Evolutionary conservation across 2,329 filamentous ascomycete species (phyloP).

Genomic region (Ceratocystis colombiana): DNA sequence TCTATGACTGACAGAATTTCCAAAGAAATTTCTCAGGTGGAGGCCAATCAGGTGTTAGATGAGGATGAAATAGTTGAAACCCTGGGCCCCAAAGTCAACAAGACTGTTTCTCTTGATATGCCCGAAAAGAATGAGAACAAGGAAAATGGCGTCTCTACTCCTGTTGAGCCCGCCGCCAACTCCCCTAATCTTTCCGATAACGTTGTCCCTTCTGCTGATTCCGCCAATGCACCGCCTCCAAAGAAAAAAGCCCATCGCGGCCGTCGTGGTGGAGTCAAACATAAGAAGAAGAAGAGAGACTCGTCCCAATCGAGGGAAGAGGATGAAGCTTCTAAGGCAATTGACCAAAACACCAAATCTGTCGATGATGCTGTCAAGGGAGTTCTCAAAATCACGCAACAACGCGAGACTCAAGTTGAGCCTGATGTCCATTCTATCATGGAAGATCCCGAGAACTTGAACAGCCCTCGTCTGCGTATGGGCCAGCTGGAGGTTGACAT

Average conservation of each 20-base stretch:
- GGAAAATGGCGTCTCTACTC: background rate
- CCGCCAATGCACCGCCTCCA: constrained; percentile 30
- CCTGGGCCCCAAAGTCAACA: background rate
- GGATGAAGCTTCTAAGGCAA: constrained; percentile 31
- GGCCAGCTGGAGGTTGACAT: constrained; percentile 55
- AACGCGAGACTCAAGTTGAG: constrained; percentile 41
- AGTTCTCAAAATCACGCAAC: constrained; percentile 48
- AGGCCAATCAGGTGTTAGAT: background rate
- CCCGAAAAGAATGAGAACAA: constrained; percentile 12
- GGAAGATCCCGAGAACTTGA: constrained; percentile 50
- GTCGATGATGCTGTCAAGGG: constrained; percentile 54
- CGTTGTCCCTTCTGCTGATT: background rate
- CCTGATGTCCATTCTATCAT: constrained; percentile 51
- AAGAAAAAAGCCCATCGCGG: constrained; percentile 61
- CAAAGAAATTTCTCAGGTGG: background rate
- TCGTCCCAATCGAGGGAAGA: constrained; percentile 43
- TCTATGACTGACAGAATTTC: constrained; percentile 12
- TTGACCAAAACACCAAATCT: constrained; percentile 27
- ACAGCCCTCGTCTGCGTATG: constrained; percentile 50
- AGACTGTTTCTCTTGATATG: background rate
- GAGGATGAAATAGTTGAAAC: background rate
- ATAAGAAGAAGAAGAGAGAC: constrained; percentile 48
- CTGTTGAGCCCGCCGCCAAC: constrained; percentile 9
- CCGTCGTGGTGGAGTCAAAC: constrained; percentile 59
- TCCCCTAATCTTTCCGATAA: constrained; percentile 21